Conservation (phyloP, 306 rosid species). For the Begonia masoniana region DNA sequence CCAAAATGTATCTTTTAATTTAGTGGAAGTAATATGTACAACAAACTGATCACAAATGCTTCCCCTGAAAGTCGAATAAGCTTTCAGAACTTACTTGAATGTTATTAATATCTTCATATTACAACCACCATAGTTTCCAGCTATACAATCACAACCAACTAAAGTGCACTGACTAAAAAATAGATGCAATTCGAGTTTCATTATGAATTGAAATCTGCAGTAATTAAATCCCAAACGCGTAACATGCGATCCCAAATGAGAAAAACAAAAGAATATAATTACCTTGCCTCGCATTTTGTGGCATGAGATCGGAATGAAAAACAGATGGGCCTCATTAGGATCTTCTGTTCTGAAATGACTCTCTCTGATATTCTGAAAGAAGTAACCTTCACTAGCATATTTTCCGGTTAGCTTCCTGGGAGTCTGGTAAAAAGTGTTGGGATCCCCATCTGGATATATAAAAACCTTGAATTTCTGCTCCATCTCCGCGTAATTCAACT, state of each 20-base stretch:
- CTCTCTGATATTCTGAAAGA: constrained; percentile 88
- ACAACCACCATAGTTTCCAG: no score
- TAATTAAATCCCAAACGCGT: no score
- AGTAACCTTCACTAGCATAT: constrained; percentile 89
- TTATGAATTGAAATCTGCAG: no score
- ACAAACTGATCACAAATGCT: no score
- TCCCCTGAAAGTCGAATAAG: no score
- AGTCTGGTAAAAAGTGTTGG: constrained; percentile 81
- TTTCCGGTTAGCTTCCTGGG: constrained; percentile 94
- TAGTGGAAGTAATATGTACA: no score
- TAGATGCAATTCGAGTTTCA: no score
- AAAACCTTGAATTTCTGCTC: constrained; percentile 74
- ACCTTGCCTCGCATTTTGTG: constrained; percentile 99
- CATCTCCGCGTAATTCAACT: constrained; percentile 67
- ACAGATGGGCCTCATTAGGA: constrained; percentile 80
- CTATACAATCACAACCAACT: no score
- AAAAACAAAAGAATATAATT: background rate
- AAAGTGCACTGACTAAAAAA: no score
- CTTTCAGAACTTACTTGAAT: no score
- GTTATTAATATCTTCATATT: no score
- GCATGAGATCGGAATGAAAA: constrained; percentile 90
- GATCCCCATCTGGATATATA: constrained; percentile 87
- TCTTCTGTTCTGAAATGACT: constrained; percentile 60
- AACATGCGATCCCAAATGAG: background rate
- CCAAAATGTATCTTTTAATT: no score